Evolutionary conservation across 768 basidiomycete species (phyloP), one percentile per base, ranked within the genome.

Genomic region (Suillus discolor): DNA sequence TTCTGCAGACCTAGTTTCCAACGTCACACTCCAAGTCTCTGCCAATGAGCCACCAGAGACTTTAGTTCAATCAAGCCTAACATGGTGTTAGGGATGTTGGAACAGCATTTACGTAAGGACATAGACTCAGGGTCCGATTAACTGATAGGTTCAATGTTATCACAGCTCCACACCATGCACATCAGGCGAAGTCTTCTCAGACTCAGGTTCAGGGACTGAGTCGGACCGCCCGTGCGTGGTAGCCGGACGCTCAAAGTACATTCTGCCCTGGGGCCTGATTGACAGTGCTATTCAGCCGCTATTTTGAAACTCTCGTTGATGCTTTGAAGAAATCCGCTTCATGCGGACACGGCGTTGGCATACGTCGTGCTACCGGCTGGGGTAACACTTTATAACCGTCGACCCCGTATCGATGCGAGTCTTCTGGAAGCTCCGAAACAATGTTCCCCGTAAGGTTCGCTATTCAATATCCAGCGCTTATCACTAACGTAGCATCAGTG

Each of bases 291-390:
- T 20, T 16, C 15, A 38, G 15, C 23, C n/a, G 15, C 16, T 28
- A 28, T 12, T 59, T 18, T 59, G 57, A 60, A 42, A 41, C 54
- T 55, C 20, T 20, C 54, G 59, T 5, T 42, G 41, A 60, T 55
- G 2, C 47, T 31, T 31, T 39, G 57, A 41, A 25, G 25, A 42
- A 12, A 25, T 41, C 41, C 11, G 54, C 2, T 6, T 36, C 31
- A 31, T 11, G 31, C 11, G 25, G 31, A 31, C 31, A 25, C 16
- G 7, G 53, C 11, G 6, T 54, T 54, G 11, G 53, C 15, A 28
- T 4, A 53, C 15, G 28, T 25, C 8, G 28, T 31, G 28, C 34
- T 36, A 55, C 54, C 34, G 20, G 54, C 20, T n/a, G 31, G 11
- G 18, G 54, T 55, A 34, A 6, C 20, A 36, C 54, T 36, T 31